phyloP scores from a whole-genome alignment of 2,329 filamentous ascomycete genomes.

The Grosmannia huntii region DNA sequence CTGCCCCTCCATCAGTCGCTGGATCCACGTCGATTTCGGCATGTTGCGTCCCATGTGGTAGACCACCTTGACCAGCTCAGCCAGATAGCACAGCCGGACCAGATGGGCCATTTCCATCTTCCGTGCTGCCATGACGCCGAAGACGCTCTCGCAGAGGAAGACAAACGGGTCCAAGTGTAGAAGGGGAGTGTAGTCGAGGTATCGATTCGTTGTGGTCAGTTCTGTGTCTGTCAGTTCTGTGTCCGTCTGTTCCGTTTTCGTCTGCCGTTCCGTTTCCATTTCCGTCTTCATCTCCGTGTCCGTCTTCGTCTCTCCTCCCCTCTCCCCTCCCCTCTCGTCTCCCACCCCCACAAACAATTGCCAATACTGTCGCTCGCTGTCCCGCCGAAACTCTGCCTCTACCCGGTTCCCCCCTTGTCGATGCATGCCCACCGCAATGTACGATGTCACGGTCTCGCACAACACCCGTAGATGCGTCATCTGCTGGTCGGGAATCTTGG shows the following conservation, averaged over 20 bases:
- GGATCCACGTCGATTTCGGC: constrained; percentile 34
- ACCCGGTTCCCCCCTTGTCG: constrained; percentile 46
- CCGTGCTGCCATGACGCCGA: constrained; percentile 55
- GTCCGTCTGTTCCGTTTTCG: too few species aligned
- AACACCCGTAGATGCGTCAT: constrained; percentile 81
- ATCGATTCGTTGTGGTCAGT: constrained; percentile 22
- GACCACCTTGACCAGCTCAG: constrained; percentile 78
- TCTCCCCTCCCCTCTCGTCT: too few species aligned
- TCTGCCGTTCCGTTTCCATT: too few species aligned
- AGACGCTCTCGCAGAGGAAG: constrained; percentile 68
- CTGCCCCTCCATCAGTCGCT: constrained; percentile 26
- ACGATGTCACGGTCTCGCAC: constrained; percentile 78
- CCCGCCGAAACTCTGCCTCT: constrained; percentile 51
- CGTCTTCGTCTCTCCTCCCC: too few species aligned
- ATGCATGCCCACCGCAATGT: constrained; percentile 63
- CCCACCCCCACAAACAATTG: constrained; percentile 62
- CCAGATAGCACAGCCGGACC: constrained; percentile 74
- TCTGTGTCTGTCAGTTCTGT: too few species aligned
- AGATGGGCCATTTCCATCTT: constrained; percentile 66
- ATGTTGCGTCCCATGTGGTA: constrained; percentile 45
- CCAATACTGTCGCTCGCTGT: constrained; percentile 59
- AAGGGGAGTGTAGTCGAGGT: constrained; percentile 42
- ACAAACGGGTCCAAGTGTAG: constrained; percentile 61
- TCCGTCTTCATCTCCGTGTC: too few species aligned
- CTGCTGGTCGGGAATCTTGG: constrained; percentile 71